Evolutionary conservation across 2,329 filamentous ascomycete genomes (phyloP), one percentile per base, ranked within the genome.

Genomic region (Fusarium sp.): DNA sequence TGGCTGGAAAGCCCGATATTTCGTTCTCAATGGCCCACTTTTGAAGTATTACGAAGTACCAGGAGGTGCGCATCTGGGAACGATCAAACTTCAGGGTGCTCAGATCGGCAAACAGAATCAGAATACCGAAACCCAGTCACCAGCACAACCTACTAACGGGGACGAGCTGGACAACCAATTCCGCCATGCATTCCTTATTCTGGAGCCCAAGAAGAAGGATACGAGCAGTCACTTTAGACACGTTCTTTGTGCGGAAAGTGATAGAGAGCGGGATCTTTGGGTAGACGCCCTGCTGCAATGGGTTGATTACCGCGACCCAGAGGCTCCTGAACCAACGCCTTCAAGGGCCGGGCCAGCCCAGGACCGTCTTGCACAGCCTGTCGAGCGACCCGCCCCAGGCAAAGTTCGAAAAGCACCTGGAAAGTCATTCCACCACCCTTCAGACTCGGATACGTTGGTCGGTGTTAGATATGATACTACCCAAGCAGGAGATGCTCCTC

Each of bases 131-230:
- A 86, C 84, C 53, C 85, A 88, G 30, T 89, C 91, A 15, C 88
- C 90, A 6, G 85, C 86, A n/a, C 83, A 83, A 6, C 77, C 74
- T 2, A 74, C 79, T 20, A 80, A 73, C 55, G 84, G 88, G 19
- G 93, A 96, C 43, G 94, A 97, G 54, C 81, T 88, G 46, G 96
- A 98, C 62, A 96, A 96, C 74, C 93, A 98, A 77, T 99, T 97
- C 76, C 91, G 96, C 7, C 96, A 99, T 79, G 96, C 96, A 1
- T 99, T 99, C 80, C 83, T 98, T 44, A 92, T 99, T 53, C 78
- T 98, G 51, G 96, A 99, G 75, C 95, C 95, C 2, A 99, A 99
- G 82, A 93, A 94, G 78, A 98, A 97, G 78, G 96, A 99, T 75
- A 94, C 94, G 0, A 89, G 85, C 21, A 94, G 91, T 69, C 86